Evolutionary conservation across 2,329 filamentous ascomycete genomes (phyloP).

Genomic region (Xylaria sp.): DNA sequence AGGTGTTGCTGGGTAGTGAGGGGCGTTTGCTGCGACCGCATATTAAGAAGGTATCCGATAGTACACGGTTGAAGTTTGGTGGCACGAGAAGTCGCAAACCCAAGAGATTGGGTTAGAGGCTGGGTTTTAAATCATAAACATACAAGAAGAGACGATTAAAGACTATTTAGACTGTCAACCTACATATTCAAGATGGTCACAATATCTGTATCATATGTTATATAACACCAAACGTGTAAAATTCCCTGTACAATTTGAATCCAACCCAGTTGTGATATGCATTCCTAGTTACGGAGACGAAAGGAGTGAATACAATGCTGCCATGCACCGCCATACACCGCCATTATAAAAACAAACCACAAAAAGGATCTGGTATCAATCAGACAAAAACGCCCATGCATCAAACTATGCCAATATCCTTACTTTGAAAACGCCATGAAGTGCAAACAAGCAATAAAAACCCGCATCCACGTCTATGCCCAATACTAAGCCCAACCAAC

Average conservation of each 20-base stretch:
- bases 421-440: constrained; percentile 40
- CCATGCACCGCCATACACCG: constrained; percentile 23
- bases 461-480: constrained; percentile 42
- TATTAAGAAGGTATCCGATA: constrained; percentile 84
- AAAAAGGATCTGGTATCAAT: constrained; percentile 46
- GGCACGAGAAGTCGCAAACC: constrained; percentile 87
- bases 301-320: constrained; percentile 25
- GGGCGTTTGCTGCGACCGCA: constrained; percentile 78
- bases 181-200: constrained; percentile 13
- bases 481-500: constrained; percentile 44
- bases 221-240: constrained; percentile 42
- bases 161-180: constrained; percentile 5
- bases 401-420: constrained; percentile 15
- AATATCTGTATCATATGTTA: constrained; percentile 46
- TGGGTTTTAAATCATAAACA: constrained; percentile 13
- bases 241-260: constrained; percentile 41
- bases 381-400: constrained; percentile 42
- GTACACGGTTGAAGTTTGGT: constrained; percentile 93
- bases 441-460: constrained; percentile 47
- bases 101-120: constrained; percentile 72
- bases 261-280: constrained; percentile 31
- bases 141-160: constrained; percentile 10
- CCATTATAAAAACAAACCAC: constrained; percentile 39
- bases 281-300: constrained; percentile 14
- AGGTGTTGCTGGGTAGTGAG: constrained; percentile 88